Evolutionary conservation across 208 protist species (phyloP).

Genomic region (Jaenimonas drosophilae): DNA sequence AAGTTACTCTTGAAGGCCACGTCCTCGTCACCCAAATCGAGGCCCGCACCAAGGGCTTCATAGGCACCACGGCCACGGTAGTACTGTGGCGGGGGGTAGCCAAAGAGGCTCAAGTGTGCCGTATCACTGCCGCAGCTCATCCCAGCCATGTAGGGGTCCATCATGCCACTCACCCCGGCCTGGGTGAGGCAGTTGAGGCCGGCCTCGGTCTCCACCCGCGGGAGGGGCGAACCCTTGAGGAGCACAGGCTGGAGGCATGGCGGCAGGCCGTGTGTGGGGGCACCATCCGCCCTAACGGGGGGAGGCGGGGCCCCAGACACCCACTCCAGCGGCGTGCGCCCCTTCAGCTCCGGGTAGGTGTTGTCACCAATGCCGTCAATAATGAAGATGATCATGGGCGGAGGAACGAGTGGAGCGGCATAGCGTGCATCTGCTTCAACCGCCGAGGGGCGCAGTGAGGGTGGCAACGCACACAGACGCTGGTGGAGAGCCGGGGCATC

Average conservation of each 20-base stretch:
- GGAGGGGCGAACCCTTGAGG: no score
- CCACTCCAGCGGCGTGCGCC: slow-evolving; percentile 60
- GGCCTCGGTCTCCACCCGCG: no score
- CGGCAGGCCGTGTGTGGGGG: no score
- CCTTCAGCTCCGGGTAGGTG: slow-evolving; percentile 38
- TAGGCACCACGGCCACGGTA: slow-evolving; percentile 64
- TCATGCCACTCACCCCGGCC: slow-evolving; percentile 44
- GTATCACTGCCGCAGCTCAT: slow-evolving; percentile 66
- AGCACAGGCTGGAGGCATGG: no score
- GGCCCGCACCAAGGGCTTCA: slow-evolving; percentile 47
- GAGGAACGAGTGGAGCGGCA: slow-evolving; percentile 10
- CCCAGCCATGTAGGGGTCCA: slow-evolving; percentile 60
- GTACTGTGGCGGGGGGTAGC: slow-evolving; percentile 44
- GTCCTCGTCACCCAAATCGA: slow-evolving; percentile 44
- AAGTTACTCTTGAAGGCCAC: slow-evolving; percentile 77
- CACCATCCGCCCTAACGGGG: no score
- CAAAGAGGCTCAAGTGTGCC: slow-evolving; percentile 62
- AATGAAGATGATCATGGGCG: slow-evolving; percentile 60
- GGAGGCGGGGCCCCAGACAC: slow-evolving; percentile 30
- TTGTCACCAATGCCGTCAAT: slow-evolving; percentile 68
- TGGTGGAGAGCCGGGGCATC: background rate
- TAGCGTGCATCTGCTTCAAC: background rate
- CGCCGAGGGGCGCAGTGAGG: background rate
- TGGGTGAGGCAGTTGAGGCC: slow-evolving; percentile 42
- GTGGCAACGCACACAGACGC: background rate